Evolutionary conservation across 1,284 basidiomycete species (phyloP), one percentile per base, ranked within the genome.

Genomic region (Cryptococcus jaspeensis): DNA sequence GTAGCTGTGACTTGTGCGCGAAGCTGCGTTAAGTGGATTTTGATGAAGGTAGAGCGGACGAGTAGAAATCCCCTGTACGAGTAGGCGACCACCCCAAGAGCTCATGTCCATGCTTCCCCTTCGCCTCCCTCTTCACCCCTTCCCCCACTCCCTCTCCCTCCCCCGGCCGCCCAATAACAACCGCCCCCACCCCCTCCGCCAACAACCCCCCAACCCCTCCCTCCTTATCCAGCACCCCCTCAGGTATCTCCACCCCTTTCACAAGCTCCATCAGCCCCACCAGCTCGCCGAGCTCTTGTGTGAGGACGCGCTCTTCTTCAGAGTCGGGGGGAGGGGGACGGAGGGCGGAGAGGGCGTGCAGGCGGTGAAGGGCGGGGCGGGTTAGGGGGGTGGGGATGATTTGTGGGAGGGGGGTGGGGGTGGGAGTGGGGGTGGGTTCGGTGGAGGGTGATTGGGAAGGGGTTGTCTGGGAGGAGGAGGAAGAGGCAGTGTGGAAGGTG

Each of bases 201-300:
- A 71, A 48, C 50, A 71, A 47, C 7, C 58, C 58, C 5, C 56
- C 49, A n/a, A 52, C 44, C 25, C 56, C 61, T 3, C 55, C 60
- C 0, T 53, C n/a, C n/a, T n/a, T n/a, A n/a, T n/a, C n/a, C n/a
- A n/a, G n/a, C n/a, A n/a, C n/a, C n/a, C n/a, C n/a, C n/a, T n/a
- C n/a, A 7, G 65, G 65, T 25, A 72, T 43, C 36, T 65, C 47
- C 3, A 72, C 67, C 2, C 50, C 50, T 40, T 70, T 65, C 44
- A 72, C 69, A 15, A 59, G 40, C 7, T 72, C 69, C 70, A 70
- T 72, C 8, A 72, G 45, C 1, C 60, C 59, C 5, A 72, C 43
- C 42, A 72, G 53, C n/a, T 59, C 64, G 18, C 49, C 50, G 39
- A 72, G 42, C 16, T 61, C 70, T 0, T 49, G 40, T 2, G 68